Base-by-base conservation (phyloP, 179 eudicot genomes). In the Spinacia oleracea region DNA sequence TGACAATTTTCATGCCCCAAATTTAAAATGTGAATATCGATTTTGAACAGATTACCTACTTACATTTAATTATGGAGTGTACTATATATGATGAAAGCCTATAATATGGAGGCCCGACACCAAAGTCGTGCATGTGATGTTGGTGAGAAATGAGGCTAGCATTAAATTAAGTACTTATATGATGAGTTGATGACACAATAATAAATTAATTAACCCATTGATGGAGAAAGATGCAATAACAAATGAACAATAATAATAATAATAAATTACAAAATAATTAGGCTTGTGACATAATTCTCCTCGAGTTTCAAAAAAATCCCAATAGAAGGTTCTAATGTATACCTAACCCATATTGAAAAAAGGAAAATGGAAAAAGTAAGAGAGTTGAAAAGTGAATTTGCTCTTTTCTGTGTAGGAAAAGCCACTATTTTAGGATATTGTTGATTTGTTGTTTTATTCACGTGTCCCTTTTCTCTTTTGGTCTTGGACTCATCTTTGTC, bases 251-350 rank as follows among this genome's bases (percentile, higher is more conserved):
- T 34, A 34, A 64, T 31, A 64, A 32, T 5, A 6, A 71, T 29
- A 27, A 27, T 16, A 16, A 69, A 45, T 71, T 5, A 29, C n/a
- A 11, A 71, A 15, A 29, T 16, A 8, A 55, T 66, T 6, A 48
- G 79, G 21, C 71, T 50, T 66, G 79, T 18, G 21, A 35, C 50
- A 69, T 32, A 69, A 69, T 38, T 53, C n/a, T 67, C 14, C 73
- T 25, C 23, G 34, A 63, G 73, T n/a, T n/a, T n/a, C n/a, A n/a
- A 32, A 70, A 75, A 80, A 80, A 31, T 69, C 62, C 58, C 27
- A 1, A 67, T 51, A 72, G 77, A 81, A 81, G 73, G 34, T 81
- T 81, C 83, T 77, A 81, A 63, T 71, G 73, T 51, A 50, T 81
- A 81, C 83, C 83, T 81, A 81, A 77, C 83, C 32, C 77, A 77